phyloP scores from a whole-genome alignment of 2,329 filamentous ascomycete species.

The Epichloe sibirici region DNA sequence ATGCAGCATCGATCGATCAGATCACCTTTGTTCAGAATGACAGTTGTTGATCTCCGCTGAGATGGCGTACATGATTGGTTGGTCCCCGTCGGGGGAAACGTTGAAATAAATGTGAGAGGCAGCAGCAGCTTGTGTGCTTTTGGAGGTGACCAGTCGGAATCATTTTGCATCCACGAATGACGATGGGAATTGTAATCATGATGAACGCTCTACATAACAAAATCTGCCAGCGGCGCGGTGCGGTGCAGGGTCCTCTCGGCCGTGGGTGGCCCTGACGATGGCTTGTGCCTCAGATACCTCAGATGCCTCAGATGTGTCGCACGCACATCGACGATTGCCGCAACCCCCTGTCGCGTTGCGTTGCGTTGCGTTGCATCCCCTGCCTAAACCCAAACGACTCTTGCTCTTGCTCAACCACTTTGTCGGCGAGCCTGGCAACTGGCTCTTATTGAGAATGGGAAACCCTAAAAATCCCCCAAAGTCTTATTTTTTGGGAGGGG shows the following conservation, averaged over 20 bases:
- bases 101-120: neutral
- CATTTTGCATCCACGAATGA: neutral
- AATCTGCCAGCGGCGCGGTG: neutral
- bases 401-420: neutral
- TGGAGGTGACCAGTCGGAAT: neutral
- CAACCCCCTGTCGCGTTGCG: slow-evolving; percentile 11
- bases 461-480: neutral
- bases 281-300: slow-evolving; percentile 28
- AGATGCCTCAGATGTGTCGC: slow-evolving; percentile 35
- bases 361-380: slow-evolving; percentile 6
- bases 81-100: neutral
- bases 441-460: neutral
- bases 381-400: neutral
- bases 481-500: neutral
- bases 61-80: neutral
- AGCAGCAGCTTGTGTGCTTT: neutral
- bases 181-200: too few relatives aligned
- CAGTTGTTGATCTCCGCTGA: too few relatives aligned
- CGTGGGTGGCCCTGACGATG: slow-evolving; percentile 4
- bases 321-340: slow-evolving; percentile 27
- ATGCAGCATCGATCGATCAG: too few relatives aligned
- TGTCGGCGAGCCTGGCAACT: neutral
- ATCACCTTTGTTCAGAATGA: too few relatives aligned
- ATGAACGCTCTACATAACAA: too few relatives aligned
- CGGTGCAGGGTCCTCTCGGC: slow-evolving; percentile 3